Evolutionary conservation across 169 alveolate species (phyloP).

Genomic region (Plasmodium malariae): DNA sequence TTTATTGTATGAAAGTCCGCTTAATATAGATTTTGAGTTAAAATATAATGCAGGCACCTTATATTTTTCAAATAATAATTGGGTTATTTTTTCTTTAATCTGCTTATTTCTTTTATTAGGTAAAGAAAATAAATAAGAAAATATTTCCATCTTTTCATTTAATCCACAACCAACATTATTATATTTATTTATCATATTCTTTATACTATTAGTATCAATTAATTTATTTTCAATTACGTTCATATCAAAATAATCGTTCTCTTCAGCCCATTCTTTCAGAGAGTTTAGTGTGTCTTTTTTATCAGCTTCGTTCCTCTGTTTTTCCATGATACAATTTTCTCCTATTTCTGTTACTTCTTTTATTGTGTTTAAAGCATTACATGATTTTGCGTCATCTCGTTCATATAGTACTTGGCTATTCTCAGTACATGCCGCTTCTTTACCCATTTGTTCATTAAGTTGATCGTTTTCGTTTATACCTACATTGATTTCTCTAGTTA

Average conservation of each 20-base stretch:
- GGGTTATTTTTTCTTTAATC: conserved; percentile 38
- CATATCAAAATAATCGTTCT: conserved; percentile 35
- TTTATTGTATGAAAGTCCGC: conserved; percentile 60
- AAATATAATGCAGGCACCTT: conserved; percentile 42
- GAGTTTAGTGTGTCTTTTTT: background rate
- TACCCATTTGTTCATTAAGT: background rate
- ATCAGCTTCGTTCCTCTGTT: background rate
- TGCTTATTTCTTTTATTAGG: conserved; percentile 64
- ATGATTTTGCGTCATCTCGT: background rate
- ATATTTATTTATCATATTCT: conserved; percentile 48
- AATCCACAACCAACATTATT: conserved; percentile 44
- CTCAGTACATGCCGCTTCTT: background rate
- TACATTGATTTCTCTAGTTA: background rate
- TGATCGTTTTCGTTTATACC: background rate
- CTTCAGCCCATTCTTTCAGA: conserved; percentile 20
- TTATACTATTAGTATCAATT: conserved; percentile 29
- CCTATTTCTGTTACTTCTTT: background rate
- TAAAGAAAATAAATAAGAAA: conserved; percentile 56
- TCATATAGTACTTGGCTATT: background rate
- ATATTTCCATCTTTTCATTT: conserved; percentile 37
- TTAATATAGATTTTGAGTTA: conserved; percentile 39
- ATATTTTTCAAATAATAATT: conserved; percentile 57
- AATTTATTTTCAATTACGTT: conserved; percentile 26
- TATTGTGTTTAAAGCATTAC: background rate
- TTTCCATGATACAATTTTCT: background rate